Evolutionary conservation across 2,329 filamentous ascomycete species (phyloP).

Genomic region (Tolypocladium cylindrosporum): DNA sequence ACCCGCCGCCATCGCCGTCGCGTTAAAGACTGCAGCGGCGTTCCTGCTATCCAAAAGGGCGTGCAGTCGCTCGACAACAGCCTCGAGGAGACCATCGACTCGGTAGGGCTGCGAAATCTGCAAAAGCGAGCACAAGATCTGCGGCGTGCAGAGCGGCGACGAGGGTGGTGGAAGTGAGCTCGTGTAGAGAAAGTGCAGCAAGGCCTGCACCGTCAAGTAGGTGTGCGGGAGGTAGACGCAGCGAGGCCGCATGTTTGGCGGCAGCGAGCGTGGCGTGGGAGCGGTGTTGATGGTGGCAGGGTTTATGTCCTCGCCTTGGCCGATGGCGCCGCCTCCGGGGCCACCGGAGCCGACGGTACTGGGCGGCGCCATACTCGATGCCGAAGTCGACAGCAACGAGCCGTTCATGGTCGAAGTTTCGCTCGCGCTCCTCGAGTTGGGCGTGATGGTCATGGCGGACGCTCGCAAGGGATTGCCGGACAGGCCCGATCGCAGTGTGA

Average conservation of each 20-base stretch:
- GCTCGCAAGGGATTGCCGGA: conserved; percentile 54
- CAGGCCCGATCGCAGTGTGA: conserved; percentile 60
- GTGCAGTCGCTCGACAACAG: conserved; percentile 84
- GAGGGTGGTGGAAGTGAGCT: conserved; percentile 70
- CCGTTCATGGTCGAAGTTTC: conserved; percentile 37
- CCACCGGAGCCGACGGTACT: conserved; percentile 35
- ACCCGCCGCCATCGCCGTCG: conserved; percentile 93
- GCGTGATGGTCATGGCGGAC: conserved; percentile 79
- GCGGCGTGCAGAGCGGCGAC: conserved; percentile 78
- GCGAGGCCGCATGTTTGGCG: conserved; percentile 61
- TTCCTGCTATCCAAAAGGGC: conserved; percentile 85
- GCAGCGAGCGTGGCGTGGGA: conserved; percentile 45
- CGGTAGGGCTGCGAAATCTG: conserved; percentile 91
- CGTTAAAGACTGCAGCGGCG: conserved; percentile 94
- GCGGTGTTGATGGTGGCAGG: conserved; percentile 37
- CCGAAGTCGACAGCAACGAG: conserved; percentile 24
- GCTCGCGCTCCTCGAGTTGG: conserved; percentile 43
- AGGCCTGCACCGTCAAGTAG: conserved; percentile 74
- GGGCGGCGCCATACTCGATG: conserved; percentile 26
- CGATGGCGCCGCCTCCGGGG: conserved; percentile 23
- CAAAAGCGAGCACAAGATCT: conserved; percentile 89
- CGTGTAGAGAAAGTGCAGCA: conserved; percentile 90
- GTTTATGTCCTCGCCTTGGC: conserved; percentile 31
- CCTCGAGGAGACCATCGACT: conserved; percentile 84
- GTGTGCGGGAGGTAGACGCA: conserved; percentile 92